Base-by-base conservation (phyloP, 352 stramenopile genomes). In the Globisporangium solare region DNA sequence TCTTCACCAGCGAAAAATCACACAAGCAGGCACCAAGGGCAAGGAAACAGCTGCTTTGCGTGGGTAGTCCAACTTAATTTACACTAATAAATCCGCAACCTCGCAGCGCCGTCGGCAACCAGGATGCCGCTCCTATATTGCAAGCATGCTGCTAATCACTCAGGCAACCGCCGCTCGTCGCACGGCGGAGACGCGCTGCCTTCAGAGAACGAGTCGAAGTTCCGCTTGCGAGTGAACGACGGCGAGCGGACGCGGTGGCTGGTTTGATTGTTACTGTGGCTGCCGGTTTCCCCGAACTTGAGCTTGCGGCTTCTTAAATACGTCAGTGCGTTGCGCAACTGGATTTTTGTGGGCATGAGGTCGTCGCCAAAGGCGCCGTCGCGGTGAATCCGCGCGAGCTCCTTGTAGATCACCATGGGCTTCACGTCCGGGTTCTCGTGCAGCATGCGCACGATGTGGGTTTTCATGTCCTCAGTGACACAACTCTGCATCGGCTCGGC, bases 341-440 rank as follows among this genome's bases (percentile, higher is more conserved):
- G 80, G 54, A 89, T 91, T 61, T 91, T 91, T 45, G 78, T 91
- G 0, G 80, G 80, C 80, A 91, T 91, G 60, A 86, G 78, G 60
- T 88, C 78, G 40, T 71, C 64, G n/a, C 78, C 76, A 55, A 91
- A 91, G 6, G 54, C 61, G 14, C 77, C 71, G 15, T 76, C 61
- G 47, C 73, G 61, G 48, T 91, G 80, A 43, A 91, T 62, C 47
- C 59, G 56, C 48, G 70, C 64, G 32, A 91, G 71, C 56, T 88
- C 74, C 47, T 86, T 86, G 70, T 83, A 90, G 54, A 88, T 90
- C 11, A 73, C 60, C 80, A 90, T 90, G 24, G 80, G 80, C 57
- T 90, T 90, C 40, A 85, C 70, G 14, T 90, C 76, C 10, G 70
- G 61, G 54, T 86, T 81, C 31, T 73, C 63, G 14, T 83, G 62